Evolutionary conservation across 1,139 yeast genomes (phyloP).

Genomic region (Zygosaccharomyces pseudobailii): DNA sequence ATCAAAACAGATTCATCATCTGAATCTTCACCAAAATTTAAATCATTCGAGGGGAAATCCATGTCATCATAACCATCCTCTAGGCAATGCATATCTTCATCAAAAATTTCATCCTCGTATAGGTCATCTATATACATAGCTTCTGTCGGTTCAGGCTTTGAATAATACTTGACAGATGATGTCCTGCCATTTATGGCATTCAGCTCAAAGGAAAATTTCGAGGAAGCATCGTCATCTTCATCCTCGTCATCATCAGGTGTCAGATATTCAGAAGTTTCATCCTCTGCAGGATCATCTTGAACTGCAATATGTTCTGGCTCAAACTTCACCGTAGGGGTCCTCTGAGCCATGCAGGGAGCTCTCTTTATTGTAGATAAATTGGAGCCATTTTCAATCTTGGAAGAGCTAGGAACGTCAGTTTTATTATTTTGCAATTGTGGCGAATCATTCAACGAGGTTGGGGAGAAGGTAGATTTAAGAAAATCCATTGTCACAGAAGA

Average conservation of each 20-base stretch:
- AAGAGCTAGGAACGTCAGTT: background rate
- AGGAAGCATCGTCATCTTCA: slow-evolving; percentile 33
- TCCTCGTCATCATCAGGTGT: slow-evolving; percentile 12
- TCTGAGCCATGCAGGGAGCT: background rate
- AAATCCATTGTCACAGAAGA: slow-evolving; percentile 9
- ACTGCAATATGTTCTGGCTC: background rate
- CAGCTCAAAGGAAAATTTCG: slow-evolving; percentile 57
- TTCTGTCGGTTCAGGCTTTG: slow-evolving; percentile 28
- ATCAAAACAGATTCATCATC: slow-evolving; percentile 2
- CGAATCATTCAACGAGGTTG: slow-evolving; percentile 1
- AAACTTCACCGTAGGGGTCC: background rate
- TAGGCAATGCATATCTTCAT: slow-evolving; percentile 46
- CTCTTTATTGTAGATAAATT: background rate
- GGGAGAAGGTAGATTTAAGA: slow-evolving; percentile 11
- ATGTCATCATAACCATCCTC: slow-evolving; percentile 38
- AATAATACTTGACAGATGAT: slow-evolving; percentile 56
- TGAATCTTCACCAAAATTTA: slow-evolving; percentile 9
- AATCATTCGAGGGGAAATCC: slow-evolving; percentile 36
- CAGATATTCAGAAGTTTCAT: slow-evolving; percentile 7
- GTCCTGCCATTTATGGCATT: slow-evolving; percentile 54
- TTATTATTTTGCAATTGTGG: background rate
- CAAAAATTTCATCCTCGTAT: slow-evolving; percentile 48
- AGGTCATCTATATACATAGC: slow-evolving; percentile 38
- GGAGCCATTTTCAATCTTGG: background rate
- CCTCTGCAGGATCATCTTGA: slow-evolving; percentile 2